phyloP scores from a whole-genome alignment of 345 rosid species.

The Adansonia digitata region DNA sequence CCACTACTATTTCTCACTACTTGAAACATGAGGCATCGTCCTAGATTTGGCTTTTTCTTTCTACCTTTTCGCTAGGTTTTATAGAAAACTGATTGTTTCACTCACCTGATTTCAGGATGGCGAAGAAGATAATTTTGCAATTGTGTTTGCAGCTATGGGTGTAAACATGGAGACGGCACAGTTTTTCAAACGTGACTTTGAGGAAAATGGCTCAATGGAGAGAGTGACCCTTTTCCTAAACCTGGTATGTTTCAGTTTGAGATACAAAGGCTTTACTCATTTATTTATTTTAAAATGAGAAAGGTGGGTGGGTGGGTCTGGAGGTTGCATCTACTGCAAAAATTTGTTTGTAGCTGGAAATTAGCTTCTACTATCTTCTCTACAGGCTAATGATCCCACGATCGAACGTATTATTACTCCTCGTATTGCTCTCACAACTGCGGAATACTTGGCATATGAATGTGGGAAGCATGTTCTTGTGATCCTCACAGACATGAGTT shows the following conservation, averaged over 20 bases:
- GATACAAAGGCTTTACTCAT: slow-evolving; percentile 1
- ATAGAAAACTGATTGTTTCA: not conserved
- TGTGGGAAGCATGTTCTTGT: slow-evolving; percentile 98
- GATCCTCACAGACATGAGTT: slow-evolving; percentile 95
- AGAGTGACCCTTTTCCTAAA: slow-evolving; percentile 92
- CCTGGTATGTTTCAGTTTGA: slow-evolving; percentile 42
- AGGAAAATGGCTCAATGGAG: slow-evolving; percentile 98
- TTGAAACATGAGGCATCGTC: not conserved
- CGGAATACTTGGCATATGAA: slow-evolving; percentile 95
- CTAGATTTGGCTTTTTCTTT: not conserved
- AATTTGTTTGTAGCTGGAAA: not conserved
- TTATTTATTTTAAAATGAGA: slow-evolving; percentile 1
- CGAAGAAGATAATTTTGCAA: slow-evolving; percentile 94
- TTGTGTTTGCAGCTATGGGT: slow-evolving; percentile 99
- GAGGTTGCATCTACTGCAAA: not conserved
- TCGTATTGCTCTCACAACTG: slow-evolving; percentile 91
- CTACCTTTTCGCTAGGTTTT: not conserved
- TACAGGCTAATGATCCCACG: slow-evolving; percentile 96
- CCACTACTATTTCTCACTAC: not conserved
- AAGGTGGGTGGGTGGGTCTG: not conserved
- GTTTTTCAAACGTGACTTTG: slow-evolving; percentile 97
- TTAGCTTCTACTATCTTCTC: not conserved
- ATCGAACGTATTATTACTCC: slow-evolving; percentile 97
- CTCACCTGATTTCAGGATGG: slow-evolving; percentile 45
- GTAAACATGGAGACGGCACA: slow-evolving; percentile 99